phyloP scores from a whole-genome alignment of 1,284 basidiomycete genomes.

The Lentinus polychrous region DNA sequence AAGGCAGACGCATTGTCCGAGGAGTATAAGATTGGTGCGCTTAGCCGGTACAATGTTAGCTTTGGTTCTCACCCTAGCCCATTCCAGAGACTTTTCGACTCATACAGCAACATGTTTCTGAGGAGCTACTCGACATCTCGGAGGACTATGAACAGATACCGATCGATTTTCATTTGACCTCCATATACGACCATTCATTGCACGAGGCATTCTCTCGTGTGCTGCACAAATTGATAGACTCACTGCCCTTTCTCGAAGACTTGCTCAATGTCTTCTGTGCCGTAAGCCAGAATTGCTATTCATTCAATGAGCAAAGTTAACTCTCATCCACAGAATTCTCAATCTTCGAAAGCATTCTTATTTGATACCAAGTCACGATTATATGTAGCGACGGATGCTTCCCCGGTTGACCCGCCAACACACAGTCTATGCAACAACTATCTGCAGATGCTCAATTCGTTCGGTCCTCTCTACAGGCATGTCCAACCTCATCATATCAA shows the following conservation, averaged over 20 bases:
- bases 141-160: slow-evolving; percentile 63
- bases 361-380: slow-evolving; percentile 86
- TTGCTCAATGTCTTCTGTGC: slow-evolving; percentile 78
- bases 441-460: slow-evolving; percentile 80
- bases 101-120: slow-evolving; percentile 79
- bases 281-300: slow-evolving; percentile 33
- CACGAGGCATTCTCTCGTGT: slow-evolving; percentile 85
- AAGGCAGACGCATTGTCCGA: slow-evolving; percentile 92
- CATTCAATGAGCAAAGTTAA: not conserved
- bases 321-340: slow-evolving; percentile 64
- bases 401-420: slow-evolving; percentile 85
- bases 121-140: slow-evolving; percentile 72
- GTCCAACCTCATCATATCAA: slow-evolving; percentile 11
- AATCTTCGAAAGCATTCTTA: slow-evolving; percentile 87
- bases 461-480: slow-evolving; percentile 80
- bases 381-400: slow-evolving; percentile 89
- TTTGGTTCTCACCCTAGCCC: not conserved
- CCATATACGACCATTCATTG: slow-evolving; percentile 84
- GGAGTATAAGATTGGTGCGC: slow-evolving; percentile 84
- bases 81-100: slow-evolving; percentile 78
- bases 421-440: slow-evolving; percentile 91
- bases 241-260: slow-evolving; percentile 68
- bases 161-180: slow-evolving; percentile 81
- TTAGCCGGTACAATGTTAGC: slow-evolving; percentile 4
- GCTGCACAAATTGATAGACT: slow-evolving; percentile 68